Percentiles rank a stretch among this genome's conserved stretches.
Evolutionary conservation across 2,329 filamentous ascomycete genomes (phyloP).

Genomic region (Cadophora malorum): DNA sequence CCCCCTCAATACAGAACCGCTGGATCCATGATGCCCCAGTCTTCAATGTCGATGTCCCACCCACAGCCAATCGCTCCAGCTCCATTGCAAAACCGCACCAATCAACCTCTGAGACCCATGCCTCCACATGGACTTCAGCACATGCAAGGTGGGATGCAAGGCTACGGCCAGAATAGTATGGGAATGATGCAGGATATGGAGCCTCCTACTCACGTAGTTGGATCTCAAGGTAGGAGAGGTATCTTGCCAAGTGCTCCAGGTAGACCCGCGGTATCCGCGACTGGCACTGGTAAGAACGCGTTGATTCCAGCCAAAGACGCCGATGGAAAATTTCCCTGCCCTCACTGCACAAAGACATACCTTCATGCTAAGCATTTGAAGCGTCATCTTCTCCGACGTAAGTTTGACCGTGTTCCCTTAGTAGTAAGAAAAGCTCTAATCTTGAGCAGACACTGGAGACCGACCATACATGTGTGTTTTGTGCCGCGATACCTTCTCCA

Average conservation of each 20-base stretch:
- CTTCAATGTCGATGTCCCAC: conserved; percentile 70
- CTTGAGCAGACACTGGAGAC: conserved; percentile 83
- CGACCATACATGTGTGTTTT: conserved; percentile 98
- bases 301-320: conserved; percentile 93
- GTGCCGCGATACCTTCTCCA: conserved; percentile 96
- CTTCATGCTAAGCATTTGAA: conserved; percentile 97
- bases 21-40: conserved; percentile 69
- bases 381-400: conserved; percentile 93
- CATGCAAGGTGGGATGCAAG: conserved; percentile 59
- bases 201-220: conserved; percentile 88
- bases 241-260: conserved; percentile 92
- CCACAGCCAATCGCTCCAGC: conserved; percentile 80
- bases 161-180: conserved; percentile 67
- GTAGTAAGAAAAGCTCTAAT: conserved; percentile 35
- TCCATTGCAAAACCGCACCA: conserved; percentile 60
- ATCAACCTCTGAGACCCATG: conserved; percentile 70
- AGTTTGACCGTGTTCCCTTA: conserved; percentile 54
- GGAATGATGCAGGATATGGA: conserved; percentile 60
- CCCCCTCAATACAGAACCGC: conserved; percentile 60
- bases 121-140: conserved; percentile 66
- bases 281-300: conserved; percentile 74
- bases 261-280: conserved; percentile 76
- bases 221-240: conserved; percentile 89
- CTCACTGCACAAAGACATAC: conserved; percentile 98
- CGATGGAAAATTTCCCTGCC: conserved; percentile 97